Conservation (phyloP, 2,329 filamentous ascomycete genomes). For the Mollisiaceae sp. region DNA sequence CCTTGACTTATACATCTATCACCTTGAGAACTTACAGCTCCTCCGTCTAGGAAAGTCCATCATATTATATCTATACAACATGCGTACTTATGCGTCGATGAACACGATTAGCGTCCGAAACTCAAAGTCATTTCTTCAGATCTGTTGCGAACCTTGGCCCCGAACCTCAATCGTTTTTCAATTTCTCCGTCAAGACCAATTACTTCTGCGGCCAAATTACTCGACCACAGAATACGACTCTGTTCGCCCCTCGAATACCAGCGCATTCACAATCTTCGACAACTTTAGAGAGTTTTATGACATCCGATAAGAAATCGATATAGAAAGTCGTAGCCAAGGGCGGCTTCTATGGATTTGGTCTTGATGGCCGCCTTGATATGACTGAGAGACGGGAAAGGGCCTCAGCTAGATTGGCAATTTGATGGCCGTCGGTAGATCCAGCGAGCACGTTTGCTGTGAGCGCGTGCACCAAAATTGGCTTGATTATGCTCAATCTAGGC, state of each 20-base stretch:
- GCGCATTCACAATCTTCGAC: background rate
- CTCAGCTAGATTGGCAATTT: constrained; percentile 7
- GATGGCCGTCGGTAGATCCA: constrained; percentile 42
- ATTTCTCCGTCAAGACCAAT: no score
- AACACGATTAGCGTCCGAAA: no score
- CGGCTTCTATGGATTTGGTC: constrained; percentile 12
- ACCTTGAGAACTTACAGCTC: no score
- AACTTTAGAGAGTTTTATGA: background rate
- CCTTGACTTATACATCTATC: no score
- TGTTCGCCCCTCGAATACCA: background rate
- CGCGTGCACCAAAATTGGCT: constrained; percentile 53
- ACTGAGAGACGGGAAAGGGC: constrained; percentile 13
- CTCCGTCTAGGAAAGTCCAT: no score
- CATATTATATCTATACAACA: no score
- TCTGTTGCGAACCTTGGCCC: no score
- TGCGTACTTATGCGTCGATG: no score
- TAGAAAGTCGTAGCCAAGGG: no score
- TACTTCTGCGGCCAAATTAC: no score
- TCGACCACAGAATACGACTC: background rate
- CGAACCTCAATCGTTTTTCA: no score
- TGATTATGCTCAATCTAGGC: constrained; percentile 57
- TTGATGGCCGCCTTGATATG: constrained; percentile 8
- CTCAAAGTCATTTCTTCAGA: no score
- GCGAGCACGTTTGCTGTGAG: constrained; percentile 52
- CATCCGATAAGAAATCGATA: constrained; percentile 7